phyloP scores from a whole-genome alignment of 2,329 filamentous ascomycete genomes.

The Diplodia seriata region DNA sequence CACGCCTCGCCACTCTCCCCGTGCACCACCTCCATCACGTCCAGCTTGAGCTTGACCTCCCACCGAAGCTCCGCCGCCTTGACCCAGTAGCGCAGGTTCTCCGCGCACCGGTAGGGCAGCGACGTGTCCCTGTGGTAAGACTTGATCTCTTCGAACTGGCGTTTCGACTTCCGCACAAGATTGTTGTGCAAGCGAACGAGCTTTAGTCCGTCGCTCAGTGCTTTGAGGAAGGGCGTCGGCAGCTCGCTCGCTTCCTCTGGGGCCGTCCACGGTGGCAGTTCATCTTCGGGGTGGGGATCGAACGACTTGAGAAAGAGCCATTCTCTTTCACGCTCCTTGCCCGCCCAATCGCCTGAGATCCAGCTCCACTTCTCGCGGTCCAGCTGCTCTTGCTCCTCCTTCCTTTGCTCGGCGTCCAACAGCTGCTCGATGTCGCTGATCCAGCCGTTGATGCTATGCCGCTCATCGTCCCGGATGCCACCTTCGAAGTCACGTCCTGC shows the following conservation, averaged over 20 bases:
- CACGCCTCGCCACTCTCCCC: constrained; percentile 73
- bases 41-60: constrained; percentile 81
- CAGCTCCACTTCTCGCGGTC: constrained; percentile 81
- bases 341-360: constrained; percentile 75
- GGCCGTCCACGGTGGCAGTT: constrained; percentile 71
- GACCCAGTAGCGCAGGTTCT: constrained; percentile 94
- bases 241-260: constrained; percentile 61
- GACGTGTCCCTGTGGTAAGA: constrained; percentile 89
- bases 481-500: constrained; percentile 84
- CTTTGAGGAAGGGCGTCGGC: constrained; percentile 75
- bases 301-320: constrained; percentile 82
- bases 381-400: constrained; percentile 75
- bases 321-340: constrained; percentile 79
- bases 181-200: constrained; percentile 90
- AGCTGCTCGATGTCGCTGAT: constrained; percentile 78
- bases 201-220: constrained; percentile 78
- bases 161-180: constrained; percentile 80
- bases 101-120: constrained; percentile 91
- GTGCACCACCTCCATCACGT: constrained; percentile 86
- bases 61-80: constrained; percentile 95
- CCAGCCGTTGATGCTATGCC: constrained; percentile 78
- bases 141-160: constrained; percentile 88
- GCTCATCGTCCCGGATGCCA: constrained; percentile 80
- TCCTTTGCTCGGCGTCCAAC: constrained; percentile 75
- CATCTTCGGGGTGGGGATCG: constrained; percentile 60